Evolutionary conservation across 306 rosid species (phyloP).

Genomic region (Pachyrhizus erosus): DNA sequence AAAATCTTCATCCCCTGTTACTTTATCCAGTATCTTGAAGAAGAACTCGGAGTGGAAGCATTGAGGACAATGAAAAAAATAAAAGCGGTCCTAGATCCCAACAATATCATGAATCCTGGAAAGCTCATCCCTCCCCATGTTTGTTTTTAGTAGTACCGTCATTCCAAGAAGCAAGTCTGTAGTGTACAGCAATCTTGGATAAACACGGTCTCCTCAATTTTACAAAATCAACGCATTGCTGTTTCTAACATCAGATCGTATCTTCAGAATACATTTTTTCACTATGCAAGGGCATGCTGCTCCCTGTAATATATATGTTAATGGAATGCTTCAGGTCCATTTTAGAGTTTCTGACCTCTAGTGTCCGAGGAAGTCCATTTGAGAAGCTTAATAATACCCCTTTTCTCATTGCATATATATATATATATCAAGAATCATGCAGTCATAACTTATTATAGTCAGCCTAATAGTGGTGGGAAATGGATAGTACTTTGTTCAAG

Average conservation of each 20-base stretch:
- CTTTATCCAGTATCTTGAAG: slow-evolving; percentile 76
- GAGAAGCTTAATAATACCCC: too few species aligned
- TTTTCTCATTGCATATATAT: too few species aligned
- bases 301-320: slow-evolving; percentile 2
- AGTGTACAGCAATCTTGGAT: not conserved
- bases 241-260: not conserved
- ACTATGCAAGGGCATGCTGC: not conserved
- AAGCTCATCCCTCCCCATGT: slow-evolving; percentile 93
- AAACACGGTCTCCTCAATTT: not conserved
- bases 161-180: slow-evolving; percentile 26
- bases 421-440: too few species aligned
- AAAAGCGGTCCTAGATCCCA: slow-evolving; percentile 84
- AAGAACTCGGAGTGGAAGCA: slow-evolving; percentile 88
- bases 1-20: slow-evolving; percentile 6
- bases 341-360: too few species aligned
- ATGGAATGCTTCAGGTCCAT: not conserved
- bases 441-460: too few species aligned
- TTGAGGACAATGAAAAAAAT: slow-evolving; percentile 87
- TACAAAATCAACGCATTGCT: not conserved
- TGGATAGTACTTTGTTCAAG: too few species aligned
- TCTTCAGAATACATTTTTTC: slow-evolving; percentile 37
- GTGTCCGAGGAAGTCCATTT: too few species aligned
- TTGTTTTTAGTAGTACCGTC: slow-evolving; percentile 62
- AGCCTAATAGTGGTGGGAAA: too few species aligned
- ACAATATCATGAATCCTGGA: slow-evolving; percentile 93